phyloP scores from a whole-genome alignment of 345 rosid species.

The Lepidium aucheri region DNA sequence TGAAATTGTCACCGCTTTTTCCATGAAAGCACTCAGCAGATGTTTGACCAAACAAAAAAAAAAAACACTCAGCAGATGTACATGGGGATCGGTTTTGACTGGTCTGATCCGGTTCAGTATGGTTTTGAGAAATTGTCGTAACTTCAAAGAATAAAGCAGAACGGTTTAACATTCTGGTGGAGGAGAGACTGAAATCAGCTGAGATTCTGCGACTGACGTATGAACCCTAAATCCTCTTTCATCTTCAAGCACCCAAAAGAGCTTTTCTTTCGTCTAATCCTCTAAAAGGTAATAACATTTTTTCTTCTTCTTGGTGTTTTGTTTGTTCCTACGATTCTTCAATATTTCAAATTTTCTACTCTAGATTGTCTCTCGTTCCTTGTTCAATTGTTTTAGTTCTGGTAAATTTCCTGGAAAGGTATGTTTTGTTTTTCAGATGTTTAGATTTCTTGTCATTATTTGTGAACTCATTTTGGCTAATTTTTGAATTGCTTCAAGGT shows the following conservation, averaged over 20 bases:
- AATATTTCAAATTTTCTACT: neutral
- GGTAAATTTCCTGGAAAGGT: no score
- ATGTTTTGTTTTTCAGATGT: neutral
- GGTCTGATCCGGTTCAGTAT: neutral
- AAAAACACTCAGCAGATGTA: neutral
- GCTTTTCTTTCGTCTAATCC: no score
- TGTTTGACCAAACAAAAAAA: no score
- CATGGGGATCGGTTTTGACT: neutral
- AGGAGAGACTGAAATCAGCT: neutral
- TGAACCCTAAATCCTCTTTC: conserved; percentile 14
- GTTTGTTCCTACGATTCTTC: neutral
- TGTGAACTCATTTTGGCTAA: neutral
- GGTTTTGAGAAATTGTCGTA: neutral
- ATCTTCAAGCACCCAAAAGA: neutral
- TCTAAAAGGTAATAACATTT: neutral
- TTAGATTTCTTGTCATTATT: neutral
- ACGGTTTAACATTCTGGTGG: neutral
- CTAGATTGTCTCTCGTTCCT: neutral
- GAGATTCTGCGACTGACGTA: conserved; percentile 2
- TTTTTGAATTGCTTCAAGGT: neutral
- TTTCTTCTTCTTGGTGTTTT: neutral
- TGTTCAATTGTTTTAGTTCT: neutral
- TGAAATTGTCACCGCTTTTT: no score
- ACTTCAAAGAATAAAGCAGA: no score
- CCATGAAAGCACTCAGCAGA: no score